A percentile compares a stretch with the other conserved stretches of the same genome.
Evolutionary conservation across 2,329 filamentous ascomycete genomes (phyloP).

Genomic region (Trichoderma guizhouense): DNA sequence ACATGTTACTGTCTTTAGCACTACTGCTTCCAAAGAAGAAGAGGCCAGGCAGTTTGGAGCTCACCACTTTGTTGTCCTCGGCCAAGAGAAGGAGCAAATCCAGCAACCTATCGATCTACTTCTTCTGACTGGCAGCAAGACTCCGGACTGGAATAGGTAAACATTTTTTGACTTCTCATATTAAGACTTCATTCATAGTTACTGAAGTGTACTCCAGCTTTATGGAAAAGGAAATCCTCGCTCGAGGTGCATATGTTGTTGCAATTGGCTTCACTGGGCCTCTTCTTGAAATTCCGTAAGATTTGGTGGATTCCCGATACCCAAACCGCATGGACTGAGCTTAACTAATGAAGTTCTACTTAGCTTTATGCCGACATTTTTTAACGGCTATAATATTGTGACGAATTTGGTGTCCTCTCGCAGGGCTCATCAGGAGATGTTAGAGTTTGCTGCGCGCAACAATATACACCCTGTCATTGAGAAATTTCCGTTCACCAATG

Average conservation of each 20-base stretch:
- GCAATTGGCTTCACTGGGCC: neutral
- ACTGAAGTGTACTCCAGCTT: neutral
- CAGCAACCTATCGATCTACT: neutral
- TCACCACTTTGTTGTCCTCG: constrained; percentile 25
- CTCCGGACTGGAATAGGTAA: neutral
- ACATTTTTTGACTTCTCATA: neutral
- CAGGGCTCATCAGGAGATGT: neutral
- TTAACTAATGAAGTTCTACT: neutral
- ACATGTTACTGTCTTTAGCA: neutral
- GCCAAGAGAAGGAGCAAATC: neutral
- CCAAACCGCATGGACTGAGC: neutral
- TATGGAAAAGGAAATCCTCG: neutral
- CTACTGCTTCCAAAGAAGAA: constrained; percentile 50
- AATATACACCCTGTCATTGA: neutral
- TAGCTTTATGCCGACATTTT: neutral
- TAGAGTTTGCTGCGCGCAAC: neutral
- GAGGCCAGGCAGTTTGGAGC: constrained; percentile 33
- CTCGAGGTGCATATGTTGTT: neutral
- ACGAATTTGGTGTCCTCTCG: neutral
- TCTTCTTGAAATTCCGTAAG: neutral
- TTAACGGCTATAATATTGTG: neutral
- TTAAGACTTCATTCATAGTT: neutral
- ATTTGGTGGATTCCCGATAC: neutral
- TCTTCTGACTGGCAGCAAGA: neutral
- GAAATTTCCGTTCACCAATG: neutral